phyloP scores from a whole-genome alignment of 768 basidiomycete species.

The Roridomyces roridus region DNA sequence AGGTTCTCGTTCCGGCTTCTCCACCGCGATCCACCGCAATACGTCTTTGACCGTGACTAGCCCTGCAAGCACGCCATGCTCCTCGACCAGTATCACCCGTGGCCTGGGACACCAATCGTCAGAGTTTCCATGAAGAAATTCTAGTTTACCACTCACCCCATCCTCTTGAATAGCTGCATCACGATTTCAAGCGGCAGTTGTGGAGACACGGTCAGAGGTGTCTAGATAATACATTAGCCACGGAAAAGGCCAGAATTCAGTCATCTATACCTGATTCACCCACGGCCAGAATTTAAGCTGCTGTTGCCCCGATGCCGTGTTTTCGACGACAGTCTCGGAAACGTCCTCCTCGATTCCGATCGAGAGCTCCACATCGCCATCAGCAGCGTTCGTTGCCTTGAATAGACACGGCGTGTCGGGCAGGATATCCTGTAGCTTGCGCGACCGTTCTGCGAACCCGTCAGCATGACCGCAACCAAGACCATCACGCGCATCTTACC shows the following conservation, averaged over 20 bases:
- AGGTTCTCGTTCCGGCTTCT: conserved; percentile 55
- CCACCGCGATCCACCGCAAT: conserved; percentile 78
- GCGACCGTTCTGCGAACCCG: conserved; percentile 66
- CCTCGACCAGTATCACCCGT: conserved; percentile 93
- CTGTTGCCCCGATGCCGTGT: conserved; percentile 59
- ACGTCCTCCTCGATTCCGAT: conserved; percentile 74
- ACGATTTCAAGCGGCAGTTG: conserved; percentile 94
- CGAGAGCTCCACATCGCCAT: conserved; percentile 59
- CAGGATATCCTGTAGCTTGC: conserved; percentile 63
- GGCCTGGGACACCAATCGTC: conserved; percentile 58
- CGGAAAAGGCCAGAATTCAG: conserved; percentile 4
- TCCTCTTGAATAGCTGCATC: conserved; percentile 95
- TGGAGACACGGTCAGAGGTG: conserved; percentile 91
- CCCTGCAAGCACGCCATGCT: conserved; percentile 81
- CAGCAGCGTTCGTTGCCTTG: conserved; percentile 44
- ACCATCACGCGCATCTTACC: conserved; percentile 49
- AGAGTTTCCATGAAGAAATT: neutral
- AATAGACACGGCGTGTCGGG: conserved; percentile 79
- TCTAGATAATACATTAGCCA: conserved; percentile 55
- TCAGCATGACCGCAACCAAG: neutral
- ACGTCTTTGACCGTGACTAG: conserved; percentile 97
- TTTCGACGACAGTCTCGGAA: conserved; percentile 67
- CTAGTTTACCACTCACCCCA: conserved; percentile 81
- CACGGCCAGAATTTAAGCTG: conserved; percentile 80
- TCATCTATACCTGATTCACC: conserved; percentile 84